These are phyloP conservation scores for Cyathus striatus DNA, from an alignment of 768 basidiomycete species.

Conservation along the genomic window DNA sequence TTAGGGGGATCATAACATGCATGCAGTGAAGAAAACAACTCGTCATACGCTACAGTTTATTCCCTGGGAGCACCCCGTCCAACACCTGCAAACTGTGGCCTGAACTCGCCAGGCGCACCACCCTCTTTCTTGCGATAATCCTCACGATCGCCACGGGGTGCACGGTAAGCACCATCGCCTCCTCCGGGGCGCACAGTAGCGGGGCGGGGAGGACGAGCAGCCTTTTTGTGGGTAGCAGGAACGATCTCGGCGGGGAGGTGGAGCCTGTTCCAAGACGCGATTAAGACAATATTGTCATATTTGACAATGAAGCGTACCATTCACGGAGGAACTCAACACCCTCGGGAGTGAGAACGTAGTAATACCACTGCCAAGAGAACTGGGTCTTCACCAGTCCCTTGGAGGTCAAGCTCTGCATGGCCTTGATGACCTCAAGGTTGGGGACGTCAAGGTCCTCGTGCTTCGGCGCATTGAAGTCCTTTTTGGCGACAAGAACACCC, in stretches of 20 bases:
- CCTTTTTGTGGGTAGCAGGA: conserved; percentile 96
- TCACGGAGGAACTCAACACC: conserved; percentile 97
- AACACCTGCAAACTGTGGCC: conserved; percentile 85
- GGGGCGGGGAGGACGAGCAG: conserved; percentile 80
- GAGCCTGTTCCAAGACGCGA: conserved; percentile 48
- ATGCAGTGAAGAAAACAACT: conserved; percentile 3
- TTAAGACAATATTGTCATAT: not conserved
- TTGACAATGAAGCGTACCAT: conserved; percentile 39
- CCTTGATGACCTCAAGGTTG: conserved; percentile 69
- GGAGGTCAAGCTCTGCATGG: conserved; percentile 63
- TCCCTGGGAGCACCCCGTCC: conserved; percentile 84
- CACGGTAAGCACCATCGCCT: conserved; percentile 79
- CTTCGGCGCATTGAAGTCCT: conserved; percentile 96
- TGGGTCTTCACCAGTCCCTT: conserved; percentile 95
- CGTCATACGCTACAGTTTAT: no score
- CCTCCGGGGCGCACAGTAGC: conserved; percentile 67
- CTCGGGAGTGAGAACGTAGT: conserved; percentile 95
- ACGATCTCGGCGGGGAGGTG: conserved; percentile 96
- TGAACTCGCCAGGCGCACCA: conserved; percentile 83
- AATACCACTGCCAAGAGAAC: conserved; percentile 99
- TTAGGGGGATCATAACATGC: not conserved
- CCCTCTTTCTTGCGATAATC: conserved; percentile 92
- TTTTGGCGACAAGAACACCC: conserved; percentile 98
- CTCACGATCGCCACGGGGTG: conserved; percentile 85
- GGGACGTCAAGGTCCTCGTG: conserved; percentile 85